Percentiles rank a stretch among this genome's conserved stretches.
Conservation (phyloP, 306 rosid genomes). For the Cucumis melo region DNA sequence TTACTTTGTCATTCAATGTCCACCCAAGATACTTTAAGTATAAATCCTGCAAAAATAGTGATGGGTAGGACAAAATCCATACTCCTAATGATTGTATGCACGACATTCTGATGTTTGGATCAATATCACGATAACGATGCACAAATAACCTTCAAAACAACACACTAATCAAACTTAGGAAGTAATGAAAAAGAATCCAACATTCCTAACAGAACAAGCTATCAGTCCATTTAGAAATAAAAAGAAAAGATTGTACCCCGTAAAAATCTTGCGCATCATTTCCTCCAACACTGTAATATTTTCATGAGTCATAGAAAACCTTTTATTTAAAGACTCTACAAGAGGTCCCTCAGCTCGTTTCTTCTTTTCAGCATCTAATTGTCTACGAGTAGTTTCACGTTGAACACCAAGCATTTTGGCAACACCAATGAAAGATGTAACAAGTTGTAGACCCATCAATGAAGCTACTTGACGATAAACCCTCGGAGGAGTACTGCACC, state of each 20-base stretch:
- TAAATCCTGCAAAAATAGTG: conserved; percentile 88
- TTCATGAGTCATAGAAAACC: conserved; percentile 75
- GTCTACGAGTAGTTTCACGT: conserved; percentile 92
- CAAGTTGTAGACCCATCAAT: conserved; percentile 84
- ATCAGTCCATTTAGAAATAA: background rate
- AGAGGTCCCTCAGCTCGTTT: conserved; percentile 86
- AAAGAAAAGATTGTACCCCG: conserved; percentile 56
- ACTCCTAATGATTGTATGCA: conserved; percentile 88
- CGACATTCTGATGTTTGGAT: conserved; percentile 71
- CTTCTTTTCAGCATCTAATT: conserved; percentile 94
- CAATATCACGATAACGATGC: conserved; percentile 94
- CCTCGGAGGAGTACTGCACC: conserved; percentile 91
- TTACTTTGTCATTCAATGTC: conserved; percentile 93
- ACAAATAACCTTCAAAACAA: conserved; percentile 77
- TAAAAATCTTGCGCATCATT: conserved; percentile 96
- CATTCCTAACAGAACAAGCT: background rate
- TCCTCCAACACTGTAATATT: conserved; percentile 74
- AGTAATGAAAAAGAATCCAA: conserved; percentile 10
- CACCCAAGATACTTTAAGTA: conserved; percentile 95
- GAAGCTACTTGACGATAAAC: conserved; percentile 93
- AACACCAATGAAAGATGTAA: conserved; percentile 69
- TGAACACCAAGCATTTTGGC: conserved; percentile 76
- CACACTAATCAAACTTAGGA: conserved; percentile 17
- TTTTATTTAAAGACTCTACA: conserved; percentile 74
- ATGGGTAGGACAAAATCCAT: conserved; percentile 90